phyloP scores from a whole-genome alignment of 768 basidiomycete genomes.

The Tylopilus sp. region DNA sequence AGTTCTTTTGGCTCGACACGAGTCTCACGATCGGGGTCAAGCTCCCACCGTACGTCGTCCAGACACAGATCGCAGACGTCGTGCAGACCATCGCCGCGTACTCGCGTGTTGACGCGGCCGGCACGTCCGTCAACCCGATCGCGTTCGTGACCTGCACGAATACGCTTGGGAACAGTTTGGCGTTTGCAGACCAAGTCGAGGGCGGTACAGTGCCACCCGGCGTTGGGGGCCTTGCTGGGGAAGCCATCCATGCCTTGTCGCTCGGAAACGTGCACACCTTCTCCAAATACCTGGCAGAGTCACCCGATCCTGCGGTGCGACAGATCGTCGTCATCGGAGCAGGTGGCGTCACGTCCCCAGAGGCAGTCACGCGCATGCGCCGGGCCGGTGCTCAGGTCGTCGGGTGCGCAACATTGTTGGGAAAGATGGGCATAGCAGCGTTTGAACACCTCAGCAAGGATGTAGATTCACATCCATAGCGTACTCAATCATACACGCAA shows the following conservation, averaged over 20 bases:
- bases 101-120: conserved; percentile 18
- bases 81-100: conserved; percentile 45
- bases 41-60: conserved; percentile 69
- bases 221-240: conserved; percentile 75
- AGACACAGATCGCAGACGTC: conserved; percentile 56
- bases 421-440: conserved; percentile 50
- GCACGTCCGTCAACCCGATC: conserved; percentile 42
- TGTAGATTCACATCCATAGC: conserved; percentile 6
- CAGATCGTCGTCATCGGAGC: conserved; percentile 68
- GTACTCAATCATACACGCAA: conserved; percentile 17
- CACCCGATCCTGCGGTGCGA: conserved; percentile 38
- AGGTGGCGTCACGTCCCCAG: conserved; percentile 72
- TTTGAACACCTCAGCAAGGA: conserved; percentile 40
- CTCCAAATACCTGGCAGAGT: conserved; percentile 44
- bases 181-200: conserved; percentile 55
- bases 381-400: conserved; percentile 71
- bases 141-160: conserved; percentile 80
- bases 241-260: conserved; percentile 68
- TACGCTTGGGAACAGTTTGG: conserved; percentile 68
- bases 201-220: conserved; percentile 54
- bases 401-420: conserved; percentile 57
- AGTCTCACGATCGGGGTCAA: conserved; percentile 72
- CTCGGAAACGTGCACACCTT: conserved; percentile 77
- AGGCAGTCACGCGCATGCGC: conserved; percentile 64
- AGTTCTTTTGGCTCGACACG: conserved; percentile 45